phyloP scores from a whole-genome alignment of 192 early-diverging fungal genomes.

The Coemansia sp. region DNA sequence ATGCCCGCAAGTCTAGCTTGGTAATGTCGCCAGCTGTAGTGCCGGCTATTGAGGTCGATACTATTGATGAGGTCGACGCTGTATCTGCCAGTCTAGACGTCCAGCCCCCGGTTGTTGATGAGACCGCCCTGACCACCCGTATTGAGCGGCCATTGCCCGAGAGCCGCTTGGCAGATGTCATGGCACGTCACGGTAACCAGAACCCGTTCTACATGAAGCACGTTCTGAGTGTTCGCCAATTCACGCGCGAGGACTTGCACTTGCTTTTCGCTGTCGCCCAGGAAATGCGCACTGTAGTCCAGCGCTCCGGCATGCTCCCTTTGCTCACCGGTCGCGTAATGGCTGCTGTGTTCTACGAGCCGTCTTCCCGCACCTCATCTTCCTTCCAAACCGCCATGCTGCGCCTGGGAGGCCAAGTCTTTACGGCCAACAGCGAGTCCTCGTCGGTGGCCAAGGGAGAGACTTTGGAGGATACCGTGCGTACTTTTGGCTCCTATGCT shows the following conservation, averaged over 20 bases:
- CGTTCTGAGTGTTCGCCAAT: constrained; percentile 89
- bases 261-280: constrained; percentile 93
- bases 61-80: constrained; percentile 23
- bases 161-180: constrained; percentile 44
- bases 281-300: constrained; percentile 94
- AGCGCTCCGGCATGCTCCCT: constrained; percentile 83
- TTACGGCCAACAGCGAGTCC: constrained; percentile 78
- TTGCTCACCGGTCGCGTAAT: constrained; percentile 89
- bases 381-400: constrained; percentile 96
- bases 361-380: constrained; percentile 89
- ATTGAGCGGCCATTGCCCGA: constrained; percentile 27
- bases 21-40: constrained; percentile 2
- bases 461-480: constrained; percentile 90
- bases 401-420: constrained; percentile 89
- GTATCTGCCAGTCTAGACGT: neutral
- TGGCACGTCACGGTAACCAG: constrained; percentile 47
- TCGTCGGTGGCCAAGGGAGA: constrained; percentile 97
- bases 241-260: constrained; percentile 91
- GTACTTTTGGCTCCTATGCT: constrained; percentile 89
- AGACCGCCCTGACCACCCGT: neutral
- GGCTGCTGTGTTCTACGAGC: constrained; percentile 96
- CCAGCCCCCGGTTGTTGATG: neutral
- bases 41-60: constrained; percentile 17
- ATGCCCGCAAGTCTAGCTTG: constrained; percentile 8
- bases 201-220: constrained; percentile 91